Evolutionary conservation across 1,284 basidiomycete species (phyloP), one percentile per base, ranked within the genome.

Genomic region (Takashimella koratensis): DNA sequence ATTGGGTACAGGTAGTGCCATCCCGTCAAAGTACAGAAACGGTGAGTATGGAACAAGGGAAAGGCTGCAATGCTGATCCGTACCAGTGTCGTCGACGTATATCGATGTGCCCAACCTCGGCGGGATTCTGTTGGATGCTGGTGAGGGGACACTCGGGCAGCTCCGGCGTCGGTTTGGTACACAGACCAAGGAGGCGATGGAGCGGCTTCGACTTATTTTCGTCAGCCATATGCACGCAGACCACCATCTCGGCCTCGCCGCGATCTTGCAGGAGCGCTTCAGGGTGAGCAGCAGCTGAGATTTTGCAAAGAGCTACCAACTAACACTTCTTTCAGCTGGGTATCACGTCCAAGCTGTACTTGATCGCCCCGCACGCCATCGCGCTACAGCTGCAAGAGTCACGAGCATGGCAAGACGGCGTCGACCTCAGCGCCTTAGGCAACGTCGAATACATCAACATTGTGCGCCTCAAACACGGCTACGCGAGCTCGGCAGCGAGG

Each of bases 71-170:
- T 44, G 45, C 21, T 36, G n/a, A 26, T 27, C 16, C 4, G n/a
- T 49, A 19, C 25, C 57, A 90, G 92, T 94, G 0, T 88, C 87
- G 5, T 80, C 84, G 0, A 90, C 86, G 0, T 78, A 92, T 4
- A 73, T 95, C 19, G 79, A 81, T 48, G 83, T 90, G 41, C 86
- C 90, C 0, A 73, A 76, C 0, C 76, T 80, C 53, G 87, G 88
- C 1, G 83, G 81, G 53, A 76, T 97, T 23, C 76, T 98, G n/a
- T 81, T 98, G 3, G 95, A 98, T 64, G 83, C 82, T 1, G 94
- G 94, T 0, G 94, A 98, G 74, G 90, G 90, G 0, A 94, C 94
- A 0, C 87, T 87, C 78, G 93, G 92, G 2, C 92, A 98, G 68
- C 80, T 98, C 6, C 79, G 80, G 3, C 82, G 95, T 10, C 82